Evolutionary conservation across 1,139 yeast genomes (phyloP), one percentile per base, ranked within the genome.

Genomic region (Suhomyces maxii): DNA sequence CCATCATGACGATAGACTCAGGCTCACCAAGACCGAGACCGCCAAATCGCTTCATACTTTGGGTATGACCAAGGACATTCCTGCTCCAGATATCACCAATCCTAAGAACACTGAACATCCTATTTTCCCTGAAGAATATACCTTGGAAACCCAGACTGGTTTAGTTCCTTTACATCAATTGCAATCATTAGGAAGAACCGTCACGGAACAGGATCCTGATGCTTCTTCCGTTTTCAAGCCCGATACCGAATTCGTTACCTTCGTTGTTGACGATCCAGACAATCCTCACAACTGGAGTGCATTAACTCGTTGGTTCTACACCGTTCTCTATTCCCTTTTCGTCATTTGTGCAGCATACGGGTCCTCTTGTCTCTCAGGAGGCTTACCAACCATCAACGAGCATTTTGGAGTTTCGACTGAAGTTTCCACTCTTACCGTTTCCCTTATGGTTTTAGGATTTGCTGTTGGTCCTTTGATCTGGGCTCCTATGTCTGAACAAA

Each of bases 281-380:
- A 90, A 89, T 64, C 97, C 97, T 25, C 84, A 85, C 59, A 89
- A 89, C 64, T 90, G 97, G 97, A 69, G 79, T 23, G 54, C 71
- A 38, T 54, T 58, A 53, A 48, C 66, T 34, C 83, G 83, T 60
- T 86, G 96, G 91, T 12, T 65, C 3, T 86, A 84, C 59, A 89
- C 97, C 1, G 61, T 85, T 28, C 54, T 83, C 8, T 71, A 86
- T 18, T 81, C 96, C 1, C 48, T 81, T 33, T 73, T 86, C 48
- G 96, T 89, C 45, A 84, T 89, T 48, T 80, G 89, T 55, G 96
- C 91, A 18, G 96, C 97, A 2, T 89, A 86, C 63, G 96, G 97
- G 38, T 87, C 96, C 6, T 85, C 96, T 1, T 85, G 90, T 64
- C 84, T 89, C 55, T 84, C 96, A n/a, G 95, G 95, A 54, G 91